These are phyloP conservation scores for Macrophomina tecta DNA, from an alignment of 2,329 filamentous ascomycete genomes.

Conservation along the genomic window DNA sequence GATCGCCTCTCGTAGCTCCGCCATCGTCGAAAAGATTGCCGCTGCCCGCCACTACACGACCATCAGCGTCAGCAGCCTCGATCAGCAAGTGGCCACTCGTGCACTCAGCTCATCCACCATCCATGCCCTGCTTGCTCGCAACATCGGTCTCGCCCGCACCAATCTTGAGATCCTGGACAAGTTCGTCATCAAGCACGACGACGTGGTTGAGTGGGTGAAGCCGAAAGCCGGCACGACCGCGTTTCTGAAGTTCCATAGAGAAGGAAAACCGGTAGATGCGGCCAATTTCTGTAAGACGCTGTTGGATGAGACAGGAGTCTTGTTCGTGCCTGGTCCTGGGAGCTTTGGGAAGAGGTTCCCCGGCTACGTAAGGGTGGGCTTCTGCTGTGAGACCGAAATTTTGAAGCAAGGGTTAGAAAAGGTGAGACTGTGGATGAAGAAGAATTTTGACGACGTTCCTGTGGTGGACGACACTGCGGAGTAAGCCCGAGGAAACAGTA, in stretches of 20 bases:
- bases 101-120: conserved; percentile 71
- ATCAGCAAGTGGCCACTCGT: conserved; percentile 78
- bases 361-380: conserved; percentile 80
- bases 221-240: conserved; percentile 81
- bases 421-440: conserved; percentile 61
- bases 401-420: conserved; percentile 68
- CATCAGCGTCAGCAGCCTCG: conserved; percentile 82
- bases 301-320: conserved; percentile 70
- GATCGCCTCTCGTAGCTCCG: conserved; percentile 71
- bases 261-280: conserved; percentile 71
- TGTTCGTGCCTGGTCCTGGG: conserved; percentile 74
- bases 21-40: conserved; percentile 68
- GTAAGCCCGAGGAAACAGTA: not conserved
- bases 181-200: conserved; percentile 70
- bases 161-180: conserved; percentile 71
- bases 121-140: conserved; percentile 66
- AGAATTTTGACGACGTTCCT: conserved; percentile 60
- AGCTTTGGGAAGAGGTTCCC: conserved; percentile 77
- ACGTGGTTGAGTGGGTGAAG: conserved; percentile 72
- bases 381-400: conserved; percentile 73
- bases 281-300: conserved; percentile 73
- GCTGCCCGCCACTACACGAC: conserved; percentile 80
- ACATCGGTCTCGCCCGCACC: conserved; percentile 69
- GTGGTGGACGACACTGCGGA: conserved; percentile 33
- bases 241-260: conserved; percentile 71